These are phyloP conservation scores for Auricularia heimuer DNA, from an alignment of 768 basidiomycete species.

Conservation along the genomic window DNA sequence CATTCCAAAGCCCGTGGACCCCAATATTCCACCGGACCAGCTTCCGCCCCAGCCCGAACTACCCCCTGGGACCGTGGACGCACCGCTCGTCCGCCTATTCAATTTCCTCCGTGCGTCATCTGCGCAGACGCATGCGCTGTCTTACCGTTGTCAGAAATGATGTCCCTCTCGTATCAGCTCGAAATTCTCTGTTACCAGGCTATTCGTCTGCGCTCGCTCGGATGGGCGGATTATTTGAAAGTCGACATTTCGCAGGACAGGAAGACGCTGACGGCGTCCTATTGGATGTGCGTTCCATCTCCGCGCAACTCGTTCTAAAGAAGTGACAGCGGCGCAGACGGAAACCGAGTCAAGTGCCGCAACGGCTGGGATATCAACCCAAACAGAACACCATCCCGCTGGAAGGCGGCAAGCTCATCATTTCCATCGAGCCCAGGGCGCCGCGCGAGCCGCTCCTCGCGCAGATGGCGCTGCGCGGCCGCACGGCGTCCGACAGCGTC, in stretches of 20 bases:
- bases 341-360: constrained; percentile 21
- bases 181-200: constrained; percentile 87
- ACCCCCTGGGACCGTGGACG: constrained; percentile 56
- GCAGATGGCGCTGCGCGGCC: constrained; percentile 33
- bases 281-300: constrained; percentile 62
- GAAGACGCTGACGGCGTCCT: constrained; percentile 61
- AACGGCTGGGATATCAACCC: constrained; percentile 15
- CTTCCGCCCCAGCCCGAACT: constrained; percentile 30
- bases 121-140: background rate
- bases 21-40: constrained; percentile 27
- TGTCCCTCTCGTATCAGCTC: constrained; percentile 86
- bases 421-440: constrained; percentile 42
- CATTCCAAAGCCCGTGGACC: constrained; percentile 36
- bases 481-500: background rate
- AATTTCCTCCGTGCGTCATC: constrained; percentile 74
- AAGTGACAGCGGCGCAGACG: constrained; percentile 24
- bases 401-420: constrained; percentile 62
- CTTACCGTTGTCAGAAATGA: constrained; percentile 51
- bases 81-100: constrained; percentile 75
- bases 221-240: constrained; percentile 72
- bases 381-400: constrained; percentile 39
- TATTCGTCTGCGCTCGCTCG: constrained; percentile 66
- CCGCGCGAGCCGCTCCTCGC: constrained; percentile 1
- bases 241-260: constrained; percentile 62
- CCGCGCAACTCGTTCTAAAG: background rate